phyloP scores from a whole-genome alignment of 768 basidiomycete genomes.

The Lyophyllum semitale region DNA sequence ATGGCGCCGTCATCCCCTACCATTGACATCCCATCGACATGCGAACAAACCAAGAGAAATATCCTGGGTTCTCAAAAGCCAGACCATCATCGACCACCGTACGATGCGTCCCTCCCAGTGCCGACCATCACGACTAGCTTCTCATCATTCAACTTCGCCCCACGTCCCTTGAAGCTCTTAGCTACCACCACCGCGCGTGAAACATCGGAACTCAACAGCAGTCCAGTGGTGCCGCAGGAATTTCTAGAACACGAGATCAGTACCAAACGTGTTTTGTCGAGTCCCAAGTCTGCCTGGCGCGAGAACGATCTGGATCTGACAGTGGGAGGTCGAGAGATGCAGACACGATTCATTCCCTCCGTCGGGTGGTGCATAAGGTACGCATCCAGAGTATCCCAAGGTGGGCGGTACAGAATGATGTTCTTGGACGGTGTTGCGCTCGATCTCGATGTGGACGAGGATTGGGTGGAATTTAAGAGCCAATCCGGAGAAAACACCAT shows the following conservation, averaged over 20 bases:
- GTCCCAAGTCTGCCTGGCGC: conserved; percentile 15
- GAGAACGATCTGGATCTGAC: conserved; percentile 14
- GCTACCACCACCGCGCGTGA: neutral
- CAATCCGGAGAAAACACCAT: conserved; percentile 27
- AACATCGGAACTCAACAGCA: conserved; percentile 1
- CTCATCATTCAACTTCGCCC: conserved; percentile 11
- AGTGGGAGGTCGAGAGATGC: conserved; percentile 11
- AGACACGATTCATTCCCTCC: conserved; percentile 41
- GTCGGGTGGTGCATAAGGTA: conserved; percentile 47
- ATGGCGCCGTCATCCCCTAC: neutral
- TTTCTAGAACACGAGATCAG: neutral
- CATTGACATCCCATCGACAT: neutral
- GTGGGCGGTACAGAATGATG: conserved; percentile 45
- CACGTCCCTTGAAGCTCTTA: conserved; percentile 15
- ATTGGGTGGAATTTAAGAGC: conserved; percentile 36
- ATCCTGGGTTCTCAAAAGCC: neutral
- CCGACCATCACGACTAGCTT: conserved; percentile 7
- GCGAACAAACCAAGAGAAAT: neutral
- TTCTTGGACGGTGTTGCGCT: conserved; percentile 41
- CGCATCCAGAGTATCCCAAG: conserved; percentile 36
- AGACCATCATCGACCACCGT: neutral
- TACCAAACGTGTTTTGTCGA: neutral
- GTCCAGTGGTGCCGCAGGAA: neutral
- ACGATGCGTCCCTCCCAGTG: neutral
- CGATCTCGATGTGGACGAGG: conserved; percentile 45